Conservation (phyloP, 306 rosid genomes). For the Cicer yamashitae region DNA sequence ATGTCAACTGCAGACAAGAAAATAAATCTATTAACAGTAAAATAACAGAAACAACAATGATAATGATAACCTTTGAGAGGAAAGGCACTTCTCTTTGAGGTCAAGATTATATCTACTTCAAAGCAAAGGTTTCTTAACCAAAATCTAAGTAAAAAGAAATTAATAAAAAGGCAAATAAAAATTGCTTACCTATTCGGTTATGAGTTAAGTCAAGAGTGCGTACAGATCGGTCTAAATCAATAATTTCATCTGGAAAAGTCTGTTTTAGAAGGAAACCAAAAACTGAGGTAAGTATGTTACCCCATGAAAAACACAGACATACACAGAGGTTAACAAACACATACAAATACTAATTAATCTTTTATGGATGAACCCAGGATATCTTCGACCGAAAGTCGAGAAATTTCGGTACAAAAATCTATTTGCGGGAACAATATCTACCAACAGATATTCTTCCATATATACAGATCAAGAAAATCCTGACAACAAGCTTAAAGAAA, state of each 20-base stretch:
- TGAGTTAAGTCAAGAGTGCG: slow-evolving; percentile 85
- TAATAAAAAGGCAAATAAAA: slow-evolving; percentile 12
- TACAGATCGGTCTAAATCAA: slow-evolving; percentile 76
- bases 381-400: background rate
- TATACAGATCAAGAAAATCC: background rate
- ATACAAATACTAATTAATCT: too few relatives aligned
- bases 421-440: background rate
- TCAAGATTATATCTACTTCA: slow-evolving; percentile 27
- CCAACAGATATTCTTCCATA: slow-evolving; percentile 6
- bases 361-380: too few relatives aligned
- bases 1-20: slow-evolving; percentile 72
- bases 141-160: slow-evolving; percentile 28
- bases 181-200: slow-evolving; percentile 73
- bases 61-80: slow-evolving; percentile 18
- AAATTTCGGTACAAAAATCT: background rate
- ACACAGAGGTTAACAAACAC: background rate
- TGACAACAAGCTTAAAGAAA: background rate
- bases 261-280: slow-evolving; percentile 41
- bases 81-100: slow-evolving; percentile 8
- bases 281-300: slow-evolving; percentile 37
- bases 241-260: slow-evolving; percentile 88
- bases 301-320: background rate
- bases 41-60: background rate
- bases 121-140: slow-evolving; percentile 35
- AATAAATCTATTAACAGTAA: background rate